Evolutionary conservation across 1,284 basidiomycete species (phyloP), one percentile per base, ranked within the genome.

Genomic region (Agaricales sp.): DNA sequence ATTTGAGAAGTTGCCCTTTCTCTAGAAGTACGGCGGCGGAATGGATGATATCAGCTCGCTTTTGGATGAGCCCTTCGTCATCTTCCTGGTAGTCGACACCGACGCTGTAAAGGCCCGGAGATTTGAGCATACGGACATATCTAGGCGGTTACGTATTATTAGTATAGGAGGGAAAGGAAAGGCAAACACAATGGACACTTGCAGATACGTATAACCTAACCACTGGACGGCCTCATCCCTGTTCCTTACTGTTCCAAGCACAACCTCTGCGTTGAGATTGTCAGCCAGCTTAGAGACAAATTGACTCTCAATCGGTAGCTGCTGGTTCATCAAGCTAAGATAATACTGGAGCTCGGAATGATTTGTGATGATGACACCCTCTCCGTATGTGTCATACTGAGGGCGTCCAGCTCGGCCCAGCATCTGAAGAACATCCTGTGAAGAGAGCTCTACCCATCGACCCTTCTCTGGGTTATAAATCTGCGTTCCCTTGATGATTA

Each of bases 391-490:
- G 65, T 99, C 96, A 68, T 88, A 98, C 63, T 99, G 94, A 8
- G 96, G 96, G 50, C 96, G 83, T 64, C 96, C 96, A 4, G 96
- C 96, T 62, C 95, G 85, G 48, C 96, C 96, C 3, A 99, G 84
- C 96, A 99, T 99, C 68, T 99, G 96, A 3, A 99, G 73, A 4
- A 98, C 93, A 60, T 99, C 96, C 66, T 99, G 95, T 0, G 90
- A 87, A 0, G 93, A 96, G 11, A 99, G 69, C 65, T 99, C 96
- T 4, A 89, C 85, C 96, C 95, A 99, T 4, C 90, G 83, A 19
- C 96, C 96, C 69, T 99, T 97, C 66, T 96, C 94, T 0, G 96
- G 96, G 64, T 97, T 97, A 72, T 99, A 99, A 54, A 99, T 94
- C 67, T 99, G 95, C 0, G 96, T 99, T 26, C 96, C 96, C 66